A percentile compares a stretch with the other conserved stretches of the same genome.
Evolutionary conservation across 345 rosid genomes (phyloP).

Genomic region (Salix dunnii): DNA sequence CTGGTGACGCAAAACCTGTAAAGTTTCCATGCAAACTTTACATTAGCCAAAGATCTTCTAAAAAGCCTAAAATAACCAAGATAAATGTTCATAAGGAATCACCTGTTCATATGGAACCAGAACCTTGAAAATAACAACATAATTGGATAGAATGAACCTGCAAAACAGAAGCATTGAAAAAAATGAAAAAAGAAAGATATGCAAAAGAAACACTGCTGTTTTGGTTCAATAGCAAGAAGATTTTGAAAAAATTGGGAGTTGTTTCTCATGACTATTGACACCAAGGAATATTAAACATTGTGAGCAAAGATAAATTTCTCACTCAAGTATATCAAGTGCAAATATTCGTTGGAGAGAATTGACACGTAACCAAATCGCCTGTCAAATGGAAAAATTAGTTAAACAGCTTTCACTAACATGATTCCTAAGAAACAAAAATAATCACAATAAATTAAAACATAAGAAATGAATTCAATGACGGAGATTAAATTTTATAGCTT

Average conservation of each 20-base stretch:
- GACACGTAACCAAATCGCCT: constrained; percentile 83
- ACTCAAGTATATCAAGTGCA: constrained; percentile 91
- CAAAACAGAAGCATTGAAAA: constrained; percentile 20
- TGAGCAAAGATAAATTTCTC: constrained; percentile 36
- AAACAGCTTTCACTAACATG: neutral
- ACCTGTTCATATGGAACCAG: constrained; percentile 85
- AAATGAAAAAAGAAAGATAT: neutral
- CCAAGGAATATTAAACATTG: neutral
- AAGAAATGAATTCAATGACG: constrained; percentile 10
- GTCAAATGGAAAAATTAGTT: constrained; percentile 18
- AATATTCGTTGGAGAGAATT: constrained; percentile 81
- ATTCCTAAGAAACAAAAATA: neutral
- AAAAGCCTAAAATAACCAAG: constrained; percentile 15
- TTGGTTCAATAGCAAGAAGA: neutral
- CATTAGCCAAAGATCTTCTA: constrained; percentile 23
- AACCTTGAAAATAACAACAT: constrained; percentile 69
- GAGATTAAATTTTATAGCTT: constrained; percentile 27
- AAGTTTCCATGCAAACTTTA: constrained; percentile 29
- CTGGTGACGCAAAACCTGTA: constrained; percentile 87
- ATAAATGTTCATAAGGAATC: constrained; percentile 12
- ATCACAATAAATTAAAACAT: neutral
- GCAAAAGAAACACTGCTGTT: too few relatives aligned
- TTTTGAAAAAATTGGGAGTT: neutral
- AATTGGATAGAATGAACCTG: constrained; percentile 91
- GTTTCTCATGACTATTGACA: neutral